Conservation (phyloP, 2,329 filamentous ascomycete genomes). For the Fusarium stilboides region DNA sequence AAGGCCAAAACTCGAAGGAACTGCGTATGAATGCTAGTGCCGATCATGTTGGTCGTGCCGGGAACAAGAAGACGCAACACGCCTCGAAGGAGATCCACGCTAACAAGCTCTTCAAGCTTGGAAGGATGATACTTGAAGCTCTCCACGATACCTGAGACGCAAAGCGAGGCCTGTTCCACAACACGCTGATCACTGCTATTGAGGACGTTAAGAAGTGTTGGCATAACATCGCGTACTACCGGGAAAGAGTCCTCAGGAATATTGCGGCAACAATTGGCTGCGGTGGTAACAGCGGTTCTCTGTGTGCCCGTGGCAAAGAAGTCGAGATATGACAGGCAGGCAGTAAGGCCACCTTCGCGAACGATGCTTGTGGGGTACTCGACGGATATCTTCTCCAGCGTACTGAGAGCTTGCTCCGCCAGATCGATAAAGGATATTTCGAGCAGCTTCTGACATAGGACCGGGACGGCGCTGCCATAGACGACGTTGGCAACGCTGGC, state of each 20-base stretch:
- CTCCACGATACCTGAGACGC: slow-evolving; percentile 95
- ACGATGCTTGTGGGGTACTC: slow-evolving; percentile 97
- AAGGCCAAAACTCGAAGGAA: slow-evolving; percentile 94
- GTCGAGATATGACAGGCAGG: slow-evolving; percentile 95
- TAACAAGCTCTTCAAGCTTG: slow-evolving; percentile 93
- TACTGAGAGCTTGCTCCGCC: slow-evolving; percentile 96
- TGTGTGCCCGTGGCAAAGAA: slow-evolving; percentile 99
- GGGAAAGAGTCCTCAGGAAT: slow-evolving; percentile 94
- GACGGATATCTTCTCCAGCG: slow-evolving; percentile 95
- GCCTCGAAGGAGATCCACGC: slow-evolving; percentile 86
- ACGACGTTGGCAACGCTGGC: slow-evolving; percentile 95
- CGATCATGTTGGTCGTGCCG: slow-evolving; percentile 95
- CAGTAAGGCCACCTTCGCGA: slow-evolving; percentile 92
- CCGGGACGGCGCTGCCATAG: slow-evolving; percentile 95
- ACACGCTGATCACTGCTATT: slow-evolving; percentile 95
- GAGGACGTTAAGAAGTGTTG: slow-evolving; percentile 90
- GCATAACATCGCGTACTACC: slow-evolving; percentile 96
- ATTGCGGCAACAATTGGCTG: slow-evolving; percentile 97
- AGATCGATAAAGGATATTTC: slow-evolving; percentile 98
- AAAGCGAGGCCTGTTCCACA: slow-evolving; percentile 95
- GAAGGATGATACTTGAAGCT: slow-evolving; percentile 92
- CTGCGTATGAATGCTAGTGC: slow-evolving; percentile 94
- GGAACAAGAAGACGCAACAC: slow-evolving; percentile 90
- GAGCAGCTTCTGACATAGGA: slow-evolving; percentile 93
- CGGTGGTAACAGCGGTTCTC: slow-evolving; percentile 95